Base-by-base conservation (phyloP, 129 eudicot genomes). In the Calendula officinalis region DNA sequence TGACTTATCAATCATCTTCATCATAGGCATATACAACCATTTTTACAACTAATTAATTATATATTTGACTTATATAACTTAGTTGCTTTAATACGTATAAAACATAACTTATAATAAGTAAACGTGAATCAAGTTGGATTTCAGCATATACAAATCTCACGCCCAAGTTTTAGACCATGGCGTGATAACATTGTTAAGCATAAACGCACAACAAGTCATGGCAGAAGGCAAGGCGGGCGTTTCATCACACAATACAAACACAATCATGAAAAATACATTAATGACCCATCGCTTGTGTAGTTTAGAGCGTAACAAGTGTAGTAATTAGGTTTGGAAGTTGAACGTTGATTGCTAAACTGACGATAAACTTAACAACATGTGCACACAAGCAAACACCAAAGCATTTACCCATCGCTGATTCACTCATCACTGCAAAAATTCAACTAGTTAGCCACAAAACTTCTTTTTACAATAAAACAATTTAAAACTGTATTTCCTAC, bases 331-430 rank as follows among this genome's bases (percentile, higher is more conserved):
- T 62, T 22, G 64, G 59, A 60, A 66, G 78, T 48, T 43, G 52
- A 73, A 69, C 27, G 64, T 68, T 74, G 46, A 81, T 74, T 32
- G 67, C 62, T 45, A 71, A 71, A 46, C 78, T 77, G 46, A 75
- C 55, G 22, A 81, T 4, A 47, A 84, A 66, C 82, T 90, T 90
- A 34, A 80, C 71, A 57, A 73, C 56, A 73, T 82, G 86, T 35
- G 89, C 95, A 45, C 80, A 65, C 6, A 80, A 47, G 78, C 95
- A 84, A 50, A 80, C 75, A 36, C 80, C 80, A 56, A 80, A 78
- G 65, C 95, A 90, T 75, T 73, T 80, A 8, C 30, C 59, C 64
- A 67, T 81, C 12, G 69, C 63, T 15, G 95, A 78, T 42, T 75
- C 76, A 6, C 82, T 77, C 60, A 86, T 77, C 75, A 82, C 97